phyloP scores from a whole-genome alignment of 306 rosid genomes.

The Fagus sylvatica region DNA sequence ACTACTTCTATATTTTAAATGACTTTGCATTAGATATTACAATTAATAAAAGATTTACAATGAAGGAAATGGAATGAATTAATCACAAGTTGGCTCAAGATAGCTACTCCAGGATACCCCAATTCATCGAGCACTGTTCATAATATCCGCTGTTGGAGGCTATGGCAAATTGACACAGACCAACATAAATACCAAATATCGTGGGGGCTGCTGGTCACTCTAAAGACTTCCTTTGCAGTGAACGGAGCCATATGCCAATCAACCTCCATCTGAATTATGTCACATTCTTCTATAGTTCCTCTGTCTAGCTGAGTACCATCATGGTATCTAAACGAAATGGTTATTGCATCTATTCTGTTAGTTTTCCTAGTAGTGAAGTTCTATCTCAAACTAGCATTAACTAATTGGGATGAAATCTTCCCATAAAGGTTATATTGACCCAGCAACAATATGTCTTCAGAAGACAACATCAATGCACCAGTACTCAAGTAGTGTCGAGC shows the following conservation, averaged over 20 bases:
- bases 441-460: conserved; percentile 63
- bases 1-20: background rate
- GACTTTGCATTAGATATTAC: background rate
- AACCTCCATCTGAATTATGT: conserved; percentile 6
- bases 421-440: conserved; percentile 46
- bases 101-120: conserved; percentile 7
- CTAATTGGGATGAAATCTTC: conserved; percentile 33
- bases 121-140: background rate
- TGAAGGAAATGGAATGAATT: conserved; percentile 5
- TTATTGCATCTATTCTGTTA: conserved; percentile 27
- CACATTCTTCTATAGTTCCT: conserved; percentile 10
- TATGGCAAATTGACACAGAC: conserved; percentile 6
- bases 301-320: conserved; percentile 1
- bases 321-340: conserved; percentile 14
- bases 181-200: conserved; percentile 7
- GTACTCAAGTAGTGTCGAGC: conserved; percentile 72
- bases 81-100: conserved; percentile 14
- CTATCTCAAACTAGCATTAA: conserved; percentile 23
- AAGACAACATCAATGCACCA: conserved; percentile 50
- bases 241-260: background rate
- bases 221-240: background rate
- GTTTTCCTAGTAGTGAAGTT: conserved; percentile 28
- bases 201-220: too few relatives aligned
- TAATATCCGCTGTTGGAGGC: conserved; percentile 25
- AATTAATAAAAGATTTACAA: conserved; percentile 20